Conservation (phyloP, 75 land plant species). For the Ceratopteris richardii region DNA sequence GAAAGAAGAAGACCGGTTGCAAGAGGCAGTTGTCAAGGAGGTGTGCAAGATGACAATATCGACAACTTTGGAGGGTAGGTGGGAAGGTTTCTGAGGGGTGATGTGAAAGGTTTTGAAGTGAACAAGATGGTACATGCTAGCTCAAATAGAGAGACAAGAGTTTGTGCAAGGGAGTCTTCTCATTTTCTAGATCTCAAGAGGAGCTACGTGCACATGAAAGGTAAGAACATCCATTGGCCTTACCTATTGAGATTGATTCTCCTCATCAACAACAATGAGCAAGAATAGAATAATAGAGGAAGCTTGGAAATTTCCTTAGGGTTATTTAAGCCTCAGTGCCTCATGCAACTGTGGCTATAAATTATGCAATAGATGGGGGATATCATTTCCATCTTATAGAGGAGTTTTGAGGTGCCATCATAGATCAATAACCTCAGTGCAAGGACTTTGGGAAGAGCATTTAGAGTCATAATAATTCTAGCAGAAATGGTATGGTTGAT, state of each 20-base stretch:
- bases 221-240: conserved; percentile 44
- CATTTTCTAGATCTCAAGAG: conserved; percentile 50
- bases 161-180: conserved; percentile 63
- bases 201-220: conserved; percentile 67
- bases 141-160: conserved; percentile 42
- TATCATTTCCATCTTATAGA: too few relatives aligned
- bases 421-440: too few relatives aligned
- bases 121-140: conserved; percentile 46
- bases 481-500: too few relatives aligned
- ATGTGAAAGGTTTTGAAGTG: conserved; percentile 47
- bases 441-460: too few relatives aligned
- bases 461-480: too few relatives aligned
- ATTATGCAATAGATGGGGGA: conserved; percentile 15
- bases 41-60: too few relatives aligned
- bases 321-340: conserved; percentile 57
- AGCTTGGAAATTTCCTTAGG: conserved; percentile 59
- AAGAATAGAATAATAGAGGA: conserved; percentile 46
- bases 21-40: too few relatives aligned
- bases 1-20: too few relatives aligned
- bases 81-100: too few relatives aligned
- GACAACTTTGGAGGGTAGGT: too few relatives aligned
- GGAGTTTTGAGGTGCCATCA: too few relatives aligned
- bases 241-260: conserved; percentile 64
- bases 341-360: conserved; percentile 15
- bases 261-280: conserved; percentile 59